Evolutionary conservation across 768 basidiomycete species (phyloP), one percentile per base, ranked within the genome.

Genomic region (Phaffia australis): DNA sequence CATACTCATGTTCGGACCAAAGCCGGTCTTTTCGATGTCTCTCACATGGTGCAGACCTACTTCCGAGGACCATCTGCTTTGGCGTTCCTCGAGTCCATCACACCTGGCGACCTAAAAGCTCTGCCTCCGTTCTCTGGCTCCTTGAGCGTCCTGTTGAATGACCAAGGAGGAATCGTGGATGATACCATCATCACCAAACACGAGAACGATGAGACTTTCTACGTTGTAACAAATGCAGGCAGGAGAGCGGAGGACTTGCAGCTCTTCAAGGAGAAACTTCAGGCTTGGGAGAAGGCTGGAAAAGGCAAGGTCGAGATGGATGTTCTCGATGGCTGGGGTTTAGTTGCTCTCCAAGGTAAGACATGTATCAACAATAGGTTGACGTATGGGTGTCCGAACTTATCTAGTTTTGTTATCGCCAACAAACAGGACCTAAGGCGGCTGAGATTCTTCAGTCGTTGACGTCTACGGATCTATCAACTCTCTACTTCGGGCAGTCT

Each of bases 211-310:
- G 61, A 72, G n/a, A 84, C 86, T 0, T 98, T 84, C 78, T 99
- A 97, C 74, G 87, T 97, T 63, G 94, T 99, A 29, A 99, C 95
- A 0, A 98, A 98, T 74, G 94, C 94, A 0, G 92, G 89, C 1
- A 79, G 94, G 48, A 82, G 90, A 29, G 84, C 84, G 2, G 81
- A 84, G 70, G 94, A 95, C 73, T 80, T 92, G 14, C 79, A 83
- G 2, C 92, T 88, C 87, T 85, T 98, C 72, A 71, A 73, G 30
- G 75, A 78, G 51, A 84, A 84, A 72, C 75, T 97, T 2, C 77
- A 78, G 14, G 84, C 87, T 71, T 97, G 91, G 91, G 75, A 77
- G 16, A 79, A 65, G 25, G 78, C 76, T 3, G 85, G 85, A 0
- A 21, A 63, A 71, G 70, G 74, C 23, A 81, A 82, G 15, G 91